Percentiles rank a stretch among this genome's conserved stretches.
These are phyloP conservation scores for Podaxis pistillaris DNA, from an alignment of 768 basidiomycete species.

Conservation along the genomic window DNA sequence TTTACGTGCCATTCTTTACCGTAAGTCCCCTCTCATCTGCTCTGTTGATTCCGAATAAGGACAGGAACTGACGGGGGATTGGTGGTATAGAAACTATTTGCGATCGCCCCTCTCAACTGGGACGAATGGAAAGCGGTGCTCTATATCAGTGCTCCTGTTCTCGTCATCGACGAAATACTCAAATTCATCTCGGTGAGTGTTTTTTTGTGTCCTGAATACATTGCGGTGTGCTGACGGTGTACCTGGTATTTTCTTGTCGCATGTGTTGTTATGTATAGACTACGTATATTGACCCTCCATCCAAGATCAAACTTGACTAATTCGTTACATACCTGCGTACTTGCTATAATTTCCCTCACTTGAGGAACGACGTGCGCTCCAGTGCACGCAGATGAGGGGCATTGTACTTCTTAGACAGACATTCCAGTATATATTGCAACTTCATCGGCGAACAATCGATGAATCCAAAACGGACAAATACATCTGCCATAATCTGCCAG, in stretches of 20 bases:
- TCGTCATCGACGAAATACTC: slow-evolving; percentile 86
- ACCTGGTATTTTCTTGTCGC: not conserved
- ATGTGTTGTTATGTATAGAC: slow-evolving; percentile 31
- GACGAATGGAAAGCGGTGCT: slow-evolving; percentile 93
- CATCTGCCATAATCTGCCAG: not conserved
- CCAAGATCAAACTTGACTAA: slow-evolving; percentile 51
- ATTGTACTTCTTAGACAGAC: not conserved
- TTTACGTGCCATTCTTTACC: slow-evolving; percentile 97
- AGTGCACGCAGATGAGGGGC: not conserved
- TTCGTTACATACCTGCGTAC: not conserved
- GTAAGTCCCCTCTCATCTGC: slow-evolving; percentile 42
- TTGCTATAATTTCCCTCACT: not conserved
- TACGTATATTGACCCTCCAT: slow-evolving; percentile 55
- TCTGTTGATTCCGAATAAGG: not conserved
- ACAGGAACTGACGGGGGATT: not conserved
- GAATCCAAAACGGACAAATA: not conserved
- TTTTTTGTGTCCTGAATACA: not conserved
- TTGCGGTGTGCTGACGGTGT: not conserved
- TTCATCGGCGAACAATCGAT: not conserved
- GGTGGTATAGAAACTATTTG: slow-evolving; percentile 69
- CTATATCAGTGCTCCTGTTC: slow-evolving; percentile 81
- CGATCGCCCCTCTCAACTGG: slow-evolving; percentile 93
- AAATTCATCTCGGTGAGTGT: slow-evolving; percentile 75
- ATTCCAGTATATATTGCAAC: not conserved
- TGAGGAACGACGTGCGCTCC: not conserved